Evolutionary conservation across 441 rosid genomes (phyloP), one percentile per base, ranked within the genome.

Genomic region (Gossypium gossypioides): DNA sequence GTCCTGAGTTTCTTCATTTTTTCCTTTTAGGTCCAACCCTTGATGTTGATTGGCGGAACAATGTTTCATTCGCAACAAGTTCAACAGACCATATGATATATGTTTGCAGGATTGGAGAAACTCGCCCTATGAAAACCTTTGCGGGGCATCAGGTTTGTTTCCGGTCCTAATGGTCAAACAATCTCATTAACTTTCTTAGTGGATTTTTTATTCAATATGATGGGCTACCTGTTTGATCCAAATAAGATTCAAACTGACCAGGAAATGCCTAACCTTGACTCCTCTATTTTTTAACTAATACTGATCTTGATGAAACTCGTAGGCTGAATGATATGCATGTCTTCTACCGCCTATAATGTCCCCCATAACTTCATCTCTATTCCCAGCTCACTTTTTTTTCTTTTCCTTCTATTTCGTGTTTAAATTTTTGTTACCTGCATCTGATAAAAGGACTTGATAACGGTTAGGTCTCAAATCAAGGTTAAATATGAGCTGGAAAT

Each of bases 1-100:
- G 9, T 16, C 34, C 29, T 13, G 6, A 8, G 42, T 73, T 62
- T 51, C 4, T 1, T 34, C 50, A 8, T 66, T 72, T 67, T 56
- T 32, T n/a, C 15, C 18, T 73, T 69, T 71, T 69, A 96, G 99
- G 99, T 71, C 98, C 98, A 58, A 91, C 93, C 37, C 98, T 96
- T 84, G 99, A 96, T 82, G 98, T 96, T 75, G 99, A 96, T 79
- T 96, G 99, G 99, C 93, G 98, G 73, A 93, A 88, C 82, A 91
- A 96, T 84, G 81, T 84, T 70, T 96, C 98, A 24, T 96, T 96
- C 77, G 98, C 98, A 65, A 91, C 98, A 46, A 96, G 99, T 81
- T 92, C 98, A 57, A 89, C 97, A 0, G 98, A 92, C 81, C 79
- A 82, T 77, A 89, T 92, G 97, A 93, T 96, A 76, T 96, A 85